Evolutionary conservation across 805 yeast genomes (phyloP).

Genomic region (Starmera amethionina): DNA sequence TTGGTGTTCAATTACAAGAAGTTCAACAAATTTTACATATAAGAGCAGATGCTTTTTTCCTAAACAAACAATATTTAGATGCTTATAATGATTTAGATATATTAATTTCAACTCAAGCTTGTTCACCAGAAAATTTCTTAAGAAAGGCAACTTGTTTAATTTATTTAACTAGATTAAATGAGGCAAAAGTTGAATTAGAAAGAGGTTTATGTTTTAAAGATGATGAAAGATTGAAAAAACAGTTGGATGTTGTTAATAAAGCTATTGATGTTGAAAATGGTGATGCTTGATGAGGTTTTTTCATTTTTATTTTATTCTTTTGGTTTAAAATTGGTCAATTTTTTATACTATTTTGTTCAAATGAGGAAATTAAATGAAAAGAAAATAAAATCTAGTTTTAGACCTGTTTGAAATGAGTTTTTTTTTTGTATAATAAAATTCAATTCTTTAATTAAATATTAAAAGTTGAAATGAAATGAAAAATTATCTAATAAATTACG

Average conservation of each 20-base stretch:
- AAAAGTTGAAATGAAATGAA: too few species aligned
- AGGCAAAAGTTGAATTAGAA: constrained; percentile 58
- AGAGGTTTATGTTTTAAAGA: constrained; percentile 59
- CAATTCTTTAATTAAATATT: too few species aligned
- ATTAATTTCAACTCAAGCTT: constrained; percentile 13
- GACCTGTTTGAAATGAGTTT: too few species aligned
- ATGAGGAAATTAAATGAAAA: too few species aligned
- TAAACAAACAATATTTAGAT: constrained; percentile 41
- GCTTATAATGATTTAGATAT: constrained; percentile 63
- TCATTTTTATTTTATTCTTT: too few species aligned
- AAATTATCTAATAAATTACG: too few species aligned
- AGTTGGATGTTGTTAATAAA: constrained; percentile 35
- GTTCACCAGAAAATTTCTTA: constrained; percentile 59
- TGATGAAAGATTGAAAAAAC: constrained; percentile 38
- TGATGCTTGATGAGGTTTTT: constrained; percentile 27
- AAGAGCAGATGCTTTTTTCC: constrained; percentile 58
- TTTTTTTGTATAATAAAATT: too few species aligned
- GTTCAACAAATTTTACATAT: constrained; percentile 56
- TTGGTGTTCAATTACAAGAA: constrained; percentile 64
- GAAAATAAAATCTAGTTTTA: too few species aligned
- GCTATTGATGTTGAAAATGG: constrained; percentile 51
- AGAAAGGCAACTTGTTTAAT: constrained; percentile 58
- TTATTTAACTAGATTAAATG: constrained; percentile 52
- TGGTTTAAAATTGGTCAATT: too few species aligned
- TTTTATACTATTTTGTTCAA: too few species aligned